Evolutionary conservation across 305 asterid species (phyloP).

Genomic region (Fraxinus baroniana): DNA sequence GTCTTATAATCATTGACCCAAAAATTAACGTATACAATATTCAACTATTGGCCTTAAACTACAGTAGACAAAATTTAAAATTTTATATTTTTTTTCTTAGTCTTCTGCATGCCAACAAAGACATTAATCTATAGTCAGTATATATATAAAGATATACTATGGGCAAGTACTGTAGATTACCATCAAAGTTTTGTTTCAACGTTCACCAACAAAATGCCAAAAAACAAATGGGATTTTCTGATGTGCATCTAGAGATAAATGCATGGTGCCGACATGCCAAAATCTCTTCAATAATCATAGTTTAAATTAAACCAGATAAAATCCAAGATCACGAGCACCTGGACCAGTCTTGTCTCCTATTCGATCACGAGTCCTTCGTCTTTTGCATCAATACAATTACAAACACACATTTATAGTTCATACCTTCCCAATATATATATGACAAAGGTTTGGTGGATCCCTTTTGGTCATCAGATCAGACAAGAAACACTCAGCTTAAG

Average conservation of each 20-base stretch:
- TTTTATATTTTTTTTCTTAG: too few species aligned
- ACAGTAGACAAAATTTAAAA: too few species aligned
- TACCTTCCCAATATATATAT: background rate
- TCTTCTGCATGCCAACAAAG: too few species aligned
- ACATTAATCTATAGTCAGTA: too few species aligned
- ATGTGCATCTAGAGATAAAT: background rate
- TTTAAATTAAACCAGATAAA: background rate
- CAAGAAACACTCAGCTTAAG: too few species aligned
- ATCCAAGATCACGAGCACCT: background rate
- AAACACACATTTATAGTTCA: background rate
- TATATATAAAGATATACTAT: too few species aligned
- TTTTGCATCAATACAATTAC: background rate
- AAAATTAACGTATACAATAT: too few species aligned
- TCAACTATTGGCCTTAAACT: too few species aligned
- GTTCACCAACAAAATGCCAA: background rate
- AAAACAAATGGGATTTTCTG: too few species aligned
- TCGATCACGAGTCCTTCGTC: slow-evolving; percentile 18
- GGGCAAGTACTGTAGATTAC: too few species aligned
- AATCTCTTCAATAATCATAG: background rate
- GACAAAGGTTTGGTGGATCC: background rate
- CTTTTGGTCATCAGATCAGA: too few species aligned
- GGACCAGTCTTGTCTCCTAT: background rate
- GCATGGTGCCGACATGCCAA: background rate
- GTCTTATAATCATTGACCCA: too few species aligned
- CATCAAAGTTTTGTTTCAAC: background rate